Evolutionary conservation across 2,329 filamentous ascomycete genomes (phyloP).

Genomic region (Magnaporthales sp.): DNA sequence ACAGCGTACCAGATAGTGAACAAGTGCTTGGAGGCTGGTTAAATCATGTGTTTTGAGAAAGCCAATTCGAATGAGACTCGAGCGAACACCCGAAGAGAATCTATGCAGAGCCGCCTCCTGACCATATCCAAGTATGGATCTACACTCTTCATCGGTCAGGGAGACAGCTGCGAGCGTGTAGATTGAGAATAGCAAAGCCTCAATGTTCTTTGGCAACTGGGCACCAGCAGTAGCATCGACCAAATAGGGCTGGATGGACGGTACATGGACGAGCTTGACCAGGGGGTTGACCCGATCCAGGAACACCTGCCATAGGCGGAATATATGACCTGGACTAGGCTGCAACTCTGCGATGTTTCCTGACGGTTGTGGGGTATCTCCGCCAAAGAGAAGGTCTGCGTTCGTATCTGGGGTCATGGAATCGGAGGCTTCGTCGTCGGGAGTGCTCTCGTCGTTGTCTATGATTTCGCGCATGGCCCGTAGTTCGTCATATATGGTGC

Average conservation of each 20-base stretch:
- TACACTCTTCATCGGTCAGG: conserved; percentile 46
- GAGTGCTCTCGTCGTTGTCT: conserved; percentile 40
- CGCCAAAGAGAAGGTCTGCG: conserved; percentile 39
- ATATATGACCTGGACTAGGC: conserved; percentile 56
- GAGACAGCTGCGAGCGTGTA: conserved; percentile 53
- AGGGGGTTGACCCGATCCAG: conserved; percentile 68
- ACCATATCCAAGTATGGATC: conserved; percentile 38
- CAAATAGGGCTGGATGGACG: conserved; percentile 56
- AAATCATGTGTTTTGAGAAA: conserved; percentile 53
- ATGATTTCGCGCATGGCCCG: conserved; percentile 51
- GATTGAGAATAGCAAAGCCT: conserved; percentile 56
- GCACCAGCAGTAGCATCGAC: conserved; percentile 53
- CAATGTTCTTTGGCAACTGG: conserved; percentile 43
- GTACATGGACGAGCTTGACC: conserved; percentile 64
- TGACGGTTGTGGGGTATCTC: conserved; percentile 24
- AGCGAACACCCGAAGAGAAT: conserved; percentile 42
- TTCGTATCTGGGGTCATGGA: conserved; percentile 40
- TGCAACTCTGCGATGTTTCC: conserved; percentile 40
- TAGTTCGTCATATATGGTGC: conserved; percentile 48
- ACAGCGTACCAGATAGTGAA: conserved; percentile 44
- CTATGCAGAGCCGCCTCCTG: conserved; percentile 40
- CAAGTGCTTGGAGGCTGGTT: conserved; percentile 47
- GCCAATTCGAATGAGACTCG: conserved; percentile 39
- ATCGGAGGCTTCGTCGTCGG: conserved; percentile 29
- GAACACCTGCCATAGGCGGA: conserved; percentile 67